Conservation (phyloP, 2,329 filamentous ascomycete genomes). For the Leptosphaerulina australis region DNA sequence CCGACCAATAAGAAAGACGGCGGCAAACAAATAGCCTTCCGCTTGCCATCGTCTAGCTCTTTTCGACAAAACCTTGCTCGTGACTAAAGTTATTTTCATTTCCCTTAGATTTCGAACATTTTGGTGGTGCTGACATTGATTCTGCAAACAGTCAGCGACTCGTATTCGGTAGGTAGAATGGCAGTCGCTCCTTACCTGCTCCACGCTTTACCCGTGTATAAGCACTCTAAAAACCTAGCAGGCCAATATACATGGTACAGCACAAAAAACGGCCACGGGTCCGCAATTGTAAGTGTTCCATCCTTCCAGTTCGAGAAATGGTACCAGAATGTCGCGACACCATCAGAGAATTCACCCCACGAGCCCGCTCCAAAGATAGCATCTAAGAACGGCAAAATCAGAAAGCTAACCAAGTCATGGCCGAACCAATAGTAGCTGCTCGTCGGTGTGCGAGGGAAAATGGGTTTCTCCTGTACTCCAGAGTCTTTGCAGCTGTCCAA, state of each 20-base stretch:
- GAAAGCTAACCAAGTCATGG: constrained; percentile 65
- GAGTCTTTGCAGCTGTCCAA: constrained; percentile 26
- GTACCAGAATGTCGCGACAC: constrained; percentile 43
- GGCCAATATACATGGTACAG: constrained; percentile 63
- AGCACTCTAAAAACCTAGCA: constrained; percentile 55
- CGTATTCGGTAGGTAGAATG: background rate
- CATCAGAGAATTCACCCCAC: constrained; percentile 30
- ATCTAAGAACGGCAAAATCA: constrained; percentile 48
- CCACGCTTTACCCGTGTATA: constrained; percentile 61
- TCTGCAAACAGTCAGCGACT: constrained; percentile 38
- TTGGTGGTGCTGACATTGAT: constrained; percentile 72
- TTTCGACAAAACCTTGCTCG: too few species aligned
- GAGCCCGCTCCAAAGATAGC: constrained; percentile 24
- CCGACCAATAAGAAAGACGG: background rate
- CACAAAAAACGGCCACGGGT: constrained; percentile 59
- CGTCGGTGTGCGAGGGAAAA: constrained; percentile 30
- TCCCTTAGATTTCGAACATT: constrained; percentile 52
- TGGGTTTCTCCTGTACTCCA: constrained; percentile 16
- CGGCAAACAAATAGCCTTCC: background rate
- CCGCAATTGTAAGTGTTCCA: constrained; percentile 56
- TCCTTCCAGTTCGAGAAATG: constrained; percentile 58
- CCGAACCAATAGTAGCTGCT: constrained; percentile 67
- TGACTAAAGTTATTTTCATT: too few species aligned
- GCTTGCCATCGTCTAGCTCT: too few species aligned
- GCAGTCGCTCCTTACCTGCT: constrained; percentile 43